Evolutionary conservation across 2,329 filamentous ascomycete genomes (phyloP).

Genomic region (Rhexocercosporidium sp.): DNA sequence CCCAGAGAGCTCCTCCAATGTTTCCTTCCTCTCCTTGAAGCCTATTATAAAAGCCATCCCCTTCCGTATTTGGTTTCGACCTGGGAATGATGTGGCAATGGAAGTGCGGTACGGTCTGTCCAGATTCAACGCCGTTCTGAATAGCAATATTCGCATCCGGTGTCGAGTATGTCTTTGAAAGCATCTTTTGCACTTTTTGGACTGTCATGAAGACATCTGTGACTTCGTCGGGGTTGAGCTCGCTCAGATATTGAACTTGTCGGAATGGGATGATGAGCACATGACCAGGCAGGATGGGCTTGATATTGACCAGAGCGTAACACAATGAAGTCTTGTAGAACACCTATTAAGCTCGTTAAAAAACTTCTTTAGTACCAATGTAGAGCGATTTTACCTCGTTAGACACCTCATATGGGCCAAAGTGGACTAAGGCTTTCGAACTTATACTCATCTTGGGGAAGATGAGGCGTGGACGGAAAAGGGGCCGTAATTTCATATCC

Average conservation of each 20-base stretch:
- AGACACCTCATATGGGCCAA: constrained; percentile 79
- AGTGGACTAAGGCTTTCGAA: constrained; percentile 57
- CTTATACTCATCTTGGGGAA: constrained; percentile 31
- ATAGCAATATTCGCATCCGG: constrained; percentile 82
- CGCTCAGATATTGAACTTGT: constrained; percentile 67
- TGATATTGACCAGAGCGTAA: constrained; percentile 93
- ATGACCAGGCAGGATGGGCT: constrained; percentile 91
- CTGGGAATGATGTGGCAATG: constrained; percentile 92
- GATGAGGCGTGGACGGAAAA: constrained; percentile 16
- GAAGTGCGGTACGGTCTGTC: constrained; percentile 92
- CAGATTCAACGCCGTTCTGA: constrained; percentile 90
- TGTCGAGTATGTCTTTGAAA: constrained; percentile 60
- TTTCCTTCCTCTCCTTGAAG: constrained; percentile 88
- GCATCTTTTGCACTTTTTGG: constrained; percentile 79
- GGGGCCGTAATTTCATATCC: constrained; percentile 29
- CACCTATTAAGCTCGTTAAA: constrained; percentile 60
- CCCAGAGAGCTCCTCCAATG: constrained; percentile 72
- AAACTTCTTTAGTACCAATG: background rate
- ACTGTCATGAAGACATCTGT: constrained; percentile 87
- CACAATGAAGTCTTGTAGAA: constrained; percentile 81
- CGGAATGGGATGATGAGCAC: constrained; percentile 83
- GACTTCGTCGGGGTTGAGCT: constrained; percentile 40
- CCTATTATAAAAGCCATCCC: constrained; percentile 80
- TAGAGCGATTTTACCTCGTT: constrained; percentile 61
- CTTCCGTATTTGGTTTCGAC: constrained; percentile 56